phyloP scores from a whole-genome alignment of 2,329 filamentous ascomycete genomes.

The Aspergillus piperis region DNA sequence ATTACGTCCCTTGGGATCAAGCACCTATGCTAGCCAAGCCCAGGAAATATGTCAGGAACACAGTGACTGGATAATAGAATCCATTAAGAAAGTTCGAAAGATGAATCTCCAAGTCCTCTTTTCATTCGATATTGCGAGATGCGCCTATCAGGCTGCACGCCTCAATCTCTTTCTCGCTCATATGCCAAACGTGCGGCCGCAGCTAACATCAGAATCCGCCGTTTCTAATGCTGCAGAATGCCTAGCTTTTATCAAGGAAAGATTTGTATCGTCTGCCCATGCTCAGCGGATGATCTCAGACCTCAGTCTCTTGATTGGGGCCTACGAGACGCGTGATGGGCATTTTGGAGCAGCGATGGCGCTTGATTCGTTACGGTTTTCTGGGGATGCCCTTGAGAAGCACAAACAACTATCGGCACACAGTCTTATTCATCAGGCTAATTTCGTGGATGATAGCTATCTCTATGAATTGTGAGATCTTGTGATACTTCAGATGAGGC shows the following conservation, averaged over 20 bases:
- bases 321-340: not conserved
- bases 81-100: not conserved
- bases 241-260: not conserved
- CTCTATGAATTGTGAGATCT: not conserved
- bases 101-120: not conserved
- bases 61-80: not conserved
- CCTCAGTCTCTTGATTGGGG: not conserved
- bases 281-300: not conserved
- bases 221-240: not conserved
- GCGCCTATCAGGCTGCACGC: constrained; percentile 1
- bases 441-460: constrained; percentile 4
- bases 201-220: not conserved
- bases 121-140: constrained; percentile 1
- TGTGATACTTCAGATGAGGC: not conserved
- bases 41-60: not conserved
- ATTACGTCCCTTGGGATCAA: not conserved
- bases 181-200: not conserved
- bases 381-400: not conserved
- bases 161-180: not conserved
- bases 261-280: not conserved
- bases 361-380: not conserved
- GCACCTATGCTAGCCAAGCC: not conserved
- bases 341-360: not conserved
- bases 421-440: constrained; percentile 1
- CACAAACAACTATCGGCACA: not conserved